Percentiles rank a stretch among this genome's conserved stretches.
phyloP scores from a whole-genome alignment of 192 early-diverging fungal genomes.

The Coemansia sp. region DNA sequence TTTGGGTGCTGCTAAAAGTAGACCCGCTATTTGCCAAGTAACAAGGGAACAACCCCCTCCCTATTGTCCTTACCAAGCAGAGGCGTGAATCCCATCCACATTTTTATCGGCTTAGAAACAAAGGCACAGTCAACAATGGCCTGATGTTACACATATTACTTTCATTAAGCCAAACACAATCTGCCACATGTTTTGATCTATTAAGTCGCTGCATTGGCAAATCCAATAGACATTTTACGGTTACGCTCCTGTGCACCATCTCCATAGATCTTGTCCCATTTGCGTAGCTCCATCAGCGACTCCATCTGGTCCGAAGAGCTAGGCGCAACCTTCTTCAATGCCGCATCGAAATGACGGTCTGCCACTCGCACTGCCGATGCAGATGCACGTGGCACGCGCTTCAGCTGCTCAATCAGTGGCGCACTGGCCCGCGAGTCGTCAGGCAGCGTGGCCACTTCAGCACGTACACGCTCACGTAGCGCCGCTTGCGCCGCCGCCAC shows the following conservation, averaged over 20 bases:
- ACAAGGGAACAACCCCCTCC: too few relatives aligned
- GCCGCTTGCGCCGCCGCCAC: conserved; percentile 76
- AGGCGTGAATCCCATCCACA: too few relatives aligned
- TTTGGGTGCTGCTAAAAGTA: too few relatives aligned
- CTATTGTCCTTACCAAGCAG: too few relatives aligned
- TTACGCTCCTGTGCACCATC: conserved; percentile 63
- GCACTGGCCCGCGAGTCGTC: background rate
- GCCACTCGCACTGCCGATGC: conserved; percentile 18
- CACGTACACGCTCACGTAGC: conserved; percentile 61
- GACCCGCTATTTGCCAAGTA: too few relatives aligned
- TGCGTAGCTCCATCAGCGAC: conserved; percentile 80
- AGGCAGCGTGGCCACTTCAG: conserved; percentile 32
- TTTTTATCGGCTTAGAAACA: too few relatives aligned
- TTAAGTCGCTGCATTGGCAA: conserved; percentile 17
- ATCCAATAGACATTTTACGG: conserved; percentile 41
- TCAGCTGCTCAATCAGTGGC: conserved; percentile 45
- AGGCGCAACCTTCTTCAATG: conserved; percentile 78
- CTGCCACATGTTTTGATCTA: too few relatives aligned
- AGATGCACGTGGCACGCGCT: conserved; percentile 18
- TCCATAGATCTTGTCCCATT: conserved; percentile 88
- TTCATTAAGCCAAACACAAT: too few relatives aligned
- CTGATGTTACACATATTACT: too few relatives aligned
- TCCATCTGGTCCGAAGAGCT: conserved; percentile 88
- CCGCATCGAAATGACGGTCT: conserved; percentile 76
- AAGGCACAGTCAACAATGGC: too few relatives aligned